phyloP scores from a whole-genome alignment of 331 rosid genomes.

The Malus hybrid region DNA sequence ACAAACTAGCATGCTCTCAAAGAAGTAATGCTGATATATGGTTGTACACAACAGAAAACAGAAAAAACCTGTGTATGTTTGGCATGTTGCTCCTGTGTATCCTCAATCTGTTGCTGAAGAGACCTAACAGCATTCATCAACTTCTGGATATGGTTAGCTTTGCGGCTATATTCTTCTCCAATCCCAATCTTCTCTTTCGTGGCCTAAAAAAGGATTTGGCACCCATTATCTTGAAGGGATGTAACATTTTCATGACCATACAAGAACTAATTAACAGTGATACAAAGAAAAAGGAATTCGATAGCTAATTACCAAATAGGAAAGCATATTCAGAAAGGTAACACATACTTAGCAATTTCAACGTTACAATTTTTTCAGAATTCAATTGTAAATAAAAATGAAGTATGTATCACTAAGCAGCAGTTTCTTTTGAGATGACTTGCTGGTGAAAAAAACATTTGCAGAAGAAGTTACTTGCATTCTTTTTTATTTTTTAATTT shows the following conservation, averaged over 20 bases:
- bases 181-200: constrained; percentile 48
- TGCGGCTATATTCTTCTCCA: constrained; percentile 49
- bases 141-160: constrained; percentile 33
- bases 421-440: not conserved
- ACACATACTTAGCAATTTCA: not conserved
- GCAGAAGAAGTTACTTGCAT: not conserved
- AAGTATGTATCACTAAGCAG: not conserved
- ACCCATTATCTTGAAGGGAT: not conserved
- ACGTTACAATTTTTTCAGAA: not conserved
- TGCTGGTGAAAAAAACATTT: not conserved
- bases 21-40: not conserved
- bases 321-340: not conserved
- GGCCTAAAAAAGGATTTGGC: constrained; percentile 41
- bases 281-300: not conserved
- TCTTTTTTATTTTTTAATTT: not conserved
- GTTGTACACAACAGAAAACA: not conserved
- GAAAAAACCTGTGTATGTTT: constrained; percentile 67
- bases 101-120: constrained; percentile 60
- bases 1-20: not conserved
- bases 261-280: not conserved
- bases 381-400: not conserved
- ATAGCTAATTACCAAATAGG: not conserved
- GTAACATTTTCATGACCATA: not conserved
- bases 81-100: constrained; percentile 53
- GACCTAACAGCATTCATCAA: constrained; percentile 29